Conservation (phyloP, 129 eudicot species). For the Sambucus nigra region DNA sequence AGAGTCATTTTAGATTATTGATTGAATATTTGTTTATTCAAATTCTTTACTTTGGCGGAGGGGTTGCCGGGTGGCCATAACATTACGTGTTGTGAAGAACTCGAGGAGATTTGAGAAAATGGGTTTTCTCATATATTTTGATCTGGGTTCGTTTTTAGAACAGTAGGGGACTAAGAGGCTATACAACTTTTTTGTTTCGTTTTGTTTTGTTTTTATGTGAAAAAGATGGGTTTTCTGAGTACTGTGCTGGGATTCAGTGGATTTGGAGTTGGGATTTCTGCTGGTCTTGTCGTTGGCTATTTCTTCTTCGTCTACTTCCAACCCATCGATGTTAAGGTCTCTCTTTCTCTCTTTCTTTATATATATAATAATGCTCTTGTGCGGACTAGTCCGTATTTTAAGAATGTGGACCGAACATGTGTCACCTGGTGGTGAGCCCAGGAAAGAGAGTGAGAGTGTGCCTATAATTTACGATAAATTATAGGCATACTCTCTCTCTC, state of each 20-base stretch:
- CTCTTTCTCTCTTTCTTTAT: background rate
- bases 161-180: background rate
- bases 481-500: too few relatives aligned
- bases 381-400: too few relatives aligned
- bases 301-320: constrained; percentile 53
- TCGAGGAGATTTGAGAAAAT: constrained; percentile 1
- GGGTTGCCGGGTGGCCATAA: too few relatives aligned
- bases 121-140: constrained; percentile 3
- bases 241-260: constrained; percentile 52
- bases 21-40: background rate
- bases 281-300: constrained; percentile 51
- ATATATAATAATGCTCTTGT: background rate
- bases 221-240: constrained; percentile 52
- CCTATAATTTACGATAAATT: too few relatives aligned
- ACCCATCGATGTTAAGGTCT: constrained; percentile 61
- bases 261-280: constrained; percentile 58
- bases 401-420: too few relatives aligned
- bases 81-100: constrained; percentile 8
- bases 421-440: too few relatives aligned
- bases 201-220: background rate
- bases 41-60: background rate
- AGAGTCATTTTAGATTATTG: background rate
- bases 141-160: background rate
- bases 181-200: too few relatives aligned
- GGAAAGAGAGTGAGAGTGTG: too few relatives aligned